These are phyloP conservation scores for Theileria sp. DNA, from an alignment of 169 alveolate species.

Conservation along the genomic window DNA sequence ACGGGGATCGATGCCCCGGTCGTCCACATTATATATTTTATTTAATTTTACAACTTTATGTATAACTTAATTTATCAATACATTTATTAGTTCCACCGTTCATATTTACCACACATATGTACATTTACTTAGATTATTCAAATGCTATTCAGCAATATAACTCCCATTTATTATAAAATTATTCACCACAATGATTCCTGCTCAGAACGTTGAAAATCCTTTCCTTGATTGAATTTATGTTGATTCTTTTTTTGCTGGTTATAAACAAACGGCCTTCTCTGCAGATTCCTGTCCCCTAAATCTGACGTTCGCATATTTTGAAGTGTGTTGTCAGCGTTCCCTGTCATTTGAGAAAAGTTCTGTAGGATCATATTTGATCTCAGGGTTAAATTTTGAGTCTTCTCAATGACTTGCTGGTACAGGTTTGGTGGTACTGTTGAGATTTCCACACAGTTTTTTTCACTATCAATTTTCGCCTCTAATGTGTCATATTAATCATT, in stretches of 20 bases:
- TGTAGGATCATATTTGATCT: conserved; percentile 81
- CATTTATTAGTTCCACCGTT: background rate
- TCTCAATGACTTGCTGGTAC: conserved; percentile 85
- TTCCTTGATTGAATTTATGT: background rate
- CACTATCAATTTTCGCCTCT: conserved; percentile 89
- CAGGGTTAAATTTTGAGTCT: conserved; percentile 80
- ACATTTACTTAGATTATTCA: background rate
- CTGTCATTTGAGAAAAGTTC: conserved; percentile 65
- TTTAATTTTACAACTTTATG: background rate
- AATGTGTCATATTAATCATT: conserved; percentile 24
- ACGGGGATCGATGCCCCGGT: conserved; percentile 99
- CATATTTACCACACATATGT: background rate
- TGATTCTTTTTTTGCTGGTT: conserved; percentile 16
- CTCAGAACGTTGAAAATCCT: conserved; percentile 5
- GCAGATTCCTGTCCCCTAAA: conserved; percentile 12
- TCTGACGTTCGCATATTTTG: conserved; percentile 11
- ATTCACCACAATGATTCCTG: conserved; percentile 35
- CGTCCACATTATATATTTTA: conserved; percentile 68
- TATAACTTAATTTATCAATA: background rate
- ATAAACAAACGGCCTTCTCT: conserved; percentile 5
- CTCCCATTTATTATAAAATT: background rate
- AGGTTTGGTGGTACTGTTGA: conserved; percentile 82
- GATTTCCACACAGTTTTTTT: conserved; percentile 87
- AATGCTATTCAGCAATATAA: background rate
- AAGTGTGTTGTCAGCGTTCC: background rate